Evolutionary conservation across 495 filamentous ascomycete species (phyloP).

Genomic region (Penicillium alfredii): DNA sequence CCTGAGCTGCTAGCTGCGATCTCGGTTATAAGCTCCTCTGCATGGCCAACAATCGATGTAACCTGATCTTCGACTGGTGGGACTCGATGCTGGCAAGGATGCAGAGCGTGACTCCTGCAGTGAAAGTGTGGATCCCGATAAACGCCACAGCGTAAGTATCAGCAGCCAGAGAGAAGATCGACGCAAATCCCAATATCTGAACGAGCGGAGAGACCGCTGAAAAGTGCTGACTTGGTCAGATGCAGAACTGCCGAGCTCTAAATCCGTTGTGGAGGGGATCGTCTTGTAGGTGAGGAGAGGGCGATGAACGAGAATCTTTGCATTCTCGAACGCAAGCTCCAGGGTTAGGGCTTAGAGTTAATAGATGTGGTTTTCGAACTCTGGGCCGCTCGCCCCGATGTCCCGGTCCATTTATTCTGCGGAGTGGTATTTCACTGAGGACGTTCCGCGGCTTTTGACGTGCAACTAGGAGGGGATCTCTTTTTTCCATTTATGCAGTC

Average conservation of each 20-base stretch:
- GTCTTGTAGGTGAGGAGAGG: conserved; percentile 21
- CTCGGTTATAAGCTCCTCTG: conserved; percentile 15
- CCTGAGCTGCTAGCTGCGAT: conserved; percentile 17
- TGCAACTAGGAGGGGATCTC: conserved; percentile 14
- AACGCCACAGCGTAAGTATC: conserved; percentile 29
- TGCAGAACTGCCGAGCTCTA: too few species aligned
- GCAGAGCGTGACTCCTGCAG: conserved; percentile 22
- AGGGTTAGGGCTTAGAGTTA: conserved; percentile 26
- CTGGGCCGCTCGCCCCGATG: conserved; percentile 22
- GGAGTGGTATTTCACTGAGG: conserved; percentile 9
- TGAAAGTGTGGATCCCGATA: conserved; percentile 28
- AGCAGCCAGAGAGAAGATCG: conserved; percentile 17
- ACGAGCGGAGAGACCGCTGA: not conserved
- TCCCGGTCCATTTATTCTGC: conserved; percentile 22
- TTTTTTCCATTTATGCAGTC: conserved; percentile 14
- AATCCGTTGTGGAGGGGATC: too few species aligned
- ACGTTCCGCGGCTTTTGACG: not conserved
- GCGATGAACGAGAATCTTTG: conserved; percentile 20
- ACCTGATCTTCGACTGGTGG: conserved; percentile 14
- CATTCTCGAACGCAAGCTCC: conserved; percentile 23
- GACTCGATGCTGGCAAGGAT: conserved; percentile 25
- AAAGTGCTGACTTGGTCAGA: not conserved
- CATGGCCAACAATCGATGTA: conserved; percentile 18
- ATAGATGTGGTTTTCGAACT: conserved; percentile 25
- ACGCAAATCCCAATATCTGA: conserved; percentile 6